Base-by-base conservation (phyloP, 2,329 filamentous ascomycete genomes). In the Fusarium dimerum region DNA sequence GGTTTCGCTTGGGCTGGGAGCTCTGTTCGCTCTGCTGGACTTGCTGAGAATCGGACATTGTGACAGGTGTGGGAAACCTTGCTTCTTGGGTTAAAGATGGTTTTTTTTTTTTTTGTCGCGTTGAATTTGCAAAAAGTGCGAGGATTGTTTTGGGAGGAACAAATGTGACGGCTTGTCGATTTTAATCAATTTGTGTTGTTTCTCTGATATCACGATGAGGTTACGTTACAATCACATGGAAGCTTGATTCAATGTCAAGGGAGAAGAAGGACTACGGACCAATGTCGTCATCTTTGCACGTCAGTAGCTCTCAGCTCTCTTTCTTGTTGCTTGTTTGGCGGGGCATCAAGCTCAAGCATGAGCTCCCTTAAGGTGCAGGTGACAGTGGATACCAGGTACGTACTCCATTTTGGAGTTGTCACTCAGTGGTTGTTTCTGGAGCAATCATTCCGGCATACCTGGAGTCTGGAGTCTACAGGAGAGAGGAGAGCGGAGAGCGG, bases 1-100 rank as follows among this genome's bases (percentile, higher is more conserved):
- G 69, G 42, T 64, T 65, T 9, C 66, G 59, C 54, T 58, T 57
- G 15, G 65, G 54, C 41, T 60, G 59, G 30, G 58, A 54, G 40
- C 59, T 49, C 20, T 59, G 55, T 32, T 55, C 51, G 41, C 11
- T 41, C 32, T 16, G 39, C 39, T 40, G 39, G 17, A 36, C 32
- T 36, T 36, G 32, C 32, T 36, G 39, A 15, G 17, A 55, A 50
- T 66, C 64, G 26, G 63, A 50, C 66, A 68, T 69, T 41, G 5
- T 54, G 43, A n/a, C 30, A 40, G 16, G 40, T 26, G 20, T 26
- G 7, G 20, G 20, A 26, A 26, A 7, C 7, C 20, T 26, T 26
- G 20, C 20, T 26, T 26, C 20, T 26, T 4, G 46, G 32, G 13
- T 18, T 13, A 34, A 15, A 38, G 26, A 39, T 32, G 29, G 38